Percentiles rank a stretch among this genome's conserved stretches.
Conservation (phyloP, 2,329 filamentous ascomycete genomes). For the Trichoderma gracile region DNA sequence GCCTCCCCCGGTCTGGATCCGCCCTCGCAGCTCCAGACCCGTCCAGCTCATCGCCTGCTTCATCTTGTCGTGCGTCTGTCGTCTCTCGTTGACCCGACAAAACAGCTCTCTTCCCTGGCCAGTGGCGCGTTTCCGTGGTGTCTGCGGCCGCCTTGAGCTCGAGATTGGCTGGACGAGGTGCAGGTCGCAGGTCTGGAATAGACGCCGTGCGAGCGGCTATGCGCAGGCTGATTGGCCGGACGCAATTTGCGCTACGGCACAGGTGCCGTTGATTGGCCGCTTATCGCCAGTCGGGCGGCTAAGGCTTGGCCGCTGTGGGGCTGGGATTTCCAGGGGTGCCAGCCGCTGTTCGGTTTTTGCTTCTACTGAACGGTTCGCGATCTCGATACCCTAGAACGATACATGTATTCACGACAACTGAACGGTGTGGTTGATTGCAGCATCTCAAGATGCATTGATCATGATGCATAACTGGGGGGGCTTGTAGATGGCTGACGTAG, state of each 20-base stretch:
- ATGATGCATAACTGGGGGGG: not conserved
- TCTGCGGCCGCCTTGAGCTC: conserved; percentile 11
- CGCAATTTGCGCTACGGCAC: conserved; percentile 34
- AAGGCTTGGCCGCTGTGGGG: conserved; percentile 22
- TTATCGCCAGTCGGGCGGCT: conserved; percentile 29
- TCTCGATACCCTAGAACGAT: conserved; percentile 5
- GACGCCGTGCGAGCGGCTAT: conserved; percentile 39
- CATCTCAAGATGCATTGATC: not conserved
- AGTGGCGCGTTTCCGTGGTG: conserved; percentile 20
- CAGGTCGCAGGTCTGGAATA: conserved; percentile 32
- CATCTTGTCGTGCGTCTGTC: not conserved
- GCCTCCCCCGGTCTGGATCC: conserved; percentile 14
- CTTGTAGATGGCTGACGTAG: not conserved
- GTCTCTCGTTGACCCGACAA: not conserved
- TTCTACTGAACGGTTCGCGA: too few species aligned
- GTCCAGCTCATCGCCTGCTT: conserved; percentile 12
- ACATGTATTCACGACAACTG: not conserved
- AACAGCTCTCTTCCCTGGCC: conserved; percentile 1
- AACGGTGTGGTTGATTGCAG: not conserved
- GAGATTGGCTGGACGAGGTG: conserved; percentile 24
- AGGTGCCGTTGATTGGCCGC: conserved; percentile 34
- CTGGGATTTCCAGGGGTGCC: not conserved
- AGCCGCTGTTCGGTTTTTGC: not conserved
- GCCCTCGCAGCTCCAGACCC: conserved; percentile 7
- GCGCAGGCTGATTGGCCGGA: conserved; percentile 34